A percentile compares a stretch with the other conserved stretches of the same genome.
Conservation (phyloP, 2,329 filamentous ascomycete genomes). For the Stagonosporopsis vannaccii region DNA sequence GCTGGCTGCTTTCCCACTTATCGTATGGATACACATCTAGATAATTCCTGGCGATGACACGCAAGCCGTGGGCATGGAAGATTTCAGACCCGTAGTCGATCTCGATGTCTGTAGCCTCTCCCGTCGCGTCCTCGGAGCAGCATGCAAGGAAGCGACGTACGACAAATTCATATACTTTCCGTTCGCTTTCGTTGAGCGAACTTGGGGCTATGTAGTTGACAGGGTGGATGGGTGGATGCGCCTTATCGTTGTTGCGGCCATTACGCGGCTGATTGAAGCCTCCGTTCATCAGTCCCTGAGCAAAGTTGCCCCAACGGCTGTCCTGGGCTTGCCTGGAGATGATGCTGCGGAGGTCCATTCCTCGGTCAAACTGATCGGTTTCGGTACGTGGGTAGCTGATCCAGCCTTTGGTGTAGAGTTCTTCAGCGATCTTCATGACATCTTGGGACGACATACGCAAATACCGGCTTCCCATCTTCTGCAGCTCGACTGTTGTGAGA, state of each 20-base stretch:
- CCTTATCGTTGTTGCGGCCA: slow-evolving; percentile 92
- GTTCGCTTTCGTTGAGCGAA: slow-evolving; percentile 70
- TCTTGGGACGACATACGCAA: slow-evolving; percentile 89
- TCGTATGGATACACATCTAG: slow-evolving; percentile 96
- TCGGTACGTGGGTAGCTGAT: slow-evolving; percentile 98
- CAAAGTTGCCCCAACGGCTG: slow-evolving; percentile 79
- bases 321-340: slow-evolving; percentile 85
- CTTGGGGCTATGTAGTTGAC: slow-evolving; percentile 78
- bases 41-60: slow-evolving; percentile 88
- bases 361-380: slow-evolving; percentile 92
- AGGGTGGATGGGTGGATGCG: slow-evolving; percentile 95
- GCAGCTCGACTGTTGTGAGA: slow-evolving; percentile 92
- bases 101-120: slow-evolving; percentile 83
- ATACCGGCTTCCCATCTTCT: slow-evolving; percentile 91
- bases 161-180: slow-evolving; percentile 89
- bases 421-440: slow-evolving; percentile 86
- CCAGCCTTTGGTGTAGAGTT: slow-evolving; percentile 90
- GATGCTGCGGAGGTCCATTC: slow-evolving; percentile 80
- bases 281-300: slow-evolving; percentile 75
- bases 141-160: slow-evolving; percentile 91
- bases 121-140: slow-evolving; percentile 92
- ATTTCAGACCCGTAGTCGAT: slow-evolving; percentile 82
- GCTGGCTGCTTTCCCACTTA: slow-evolving; percentile 88
- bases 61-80: slow-evolving; percentile 83
- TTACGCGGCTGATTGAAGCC: slow-evolving; percentile 81